These are phyloP conservation scores for Trichoderma citrinoviride DNA, from an alignment of 2,329 filamentous ascomycete species.

Conservation along the genomic window DNA sequence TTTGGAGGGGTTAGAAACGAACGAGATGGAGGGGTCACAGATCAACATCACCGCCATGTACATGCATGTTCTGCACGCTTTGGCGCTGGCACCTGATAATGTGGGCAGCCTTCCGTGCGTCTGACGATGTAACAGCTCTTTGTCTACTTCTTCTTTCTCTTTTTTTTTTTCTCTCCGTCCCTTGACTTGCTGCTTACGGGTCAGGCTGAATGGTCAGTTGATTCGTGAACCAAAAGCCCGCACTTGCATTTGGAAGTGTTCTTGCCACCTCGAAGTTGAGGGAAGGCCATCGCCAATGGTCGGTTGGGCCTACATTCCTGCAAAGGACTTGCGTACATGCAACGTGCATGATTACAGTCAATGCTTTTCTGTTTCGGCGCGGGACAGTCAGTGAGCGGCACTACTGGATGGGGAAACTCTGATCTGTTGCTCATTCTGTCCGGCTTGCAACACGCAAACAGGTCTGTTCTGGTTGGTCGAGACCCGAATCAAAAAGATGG, in stretches of 20 bases:
- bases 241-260: neutral
- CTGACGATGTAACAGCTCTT: neutral
- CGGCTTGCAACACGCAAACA: neutral
- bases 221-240: neutral
- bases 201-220: neutral
- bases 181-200: neutral
- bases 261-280: neutral
- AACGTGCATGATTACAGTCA: slow-evolving; percentile 15
- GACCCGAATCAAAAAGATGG: neutral
- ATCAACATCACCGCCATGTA: slow-evolving; percentile 6
- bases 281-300: neutral
- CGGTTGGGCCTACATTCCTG: slow-evolving; percentile 2
- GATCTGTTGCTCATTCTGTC: neutral
- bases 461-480: neutral
- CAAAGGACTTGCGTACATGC: slow-evolving; percentile 9
- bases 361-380: neutral
- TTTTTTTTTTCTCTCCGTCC: too few relatives aligned
- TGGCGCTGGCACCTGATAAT: neutral
- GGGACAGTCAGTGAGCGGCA: neutral
- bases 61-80: neutral
- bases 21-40: neutral
- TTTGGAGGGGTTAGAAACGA: neutral
- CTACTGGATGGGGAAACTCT: neutral
- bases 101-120: slow-evolving; percentile 5
- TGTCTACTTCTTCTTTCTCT: too few relatives aligned